These are phyloP conservation scores for Tarenaya hassleriana DNA, from an alignment of 345 rosid genomes.

Conservation along the genomic window DNA sequence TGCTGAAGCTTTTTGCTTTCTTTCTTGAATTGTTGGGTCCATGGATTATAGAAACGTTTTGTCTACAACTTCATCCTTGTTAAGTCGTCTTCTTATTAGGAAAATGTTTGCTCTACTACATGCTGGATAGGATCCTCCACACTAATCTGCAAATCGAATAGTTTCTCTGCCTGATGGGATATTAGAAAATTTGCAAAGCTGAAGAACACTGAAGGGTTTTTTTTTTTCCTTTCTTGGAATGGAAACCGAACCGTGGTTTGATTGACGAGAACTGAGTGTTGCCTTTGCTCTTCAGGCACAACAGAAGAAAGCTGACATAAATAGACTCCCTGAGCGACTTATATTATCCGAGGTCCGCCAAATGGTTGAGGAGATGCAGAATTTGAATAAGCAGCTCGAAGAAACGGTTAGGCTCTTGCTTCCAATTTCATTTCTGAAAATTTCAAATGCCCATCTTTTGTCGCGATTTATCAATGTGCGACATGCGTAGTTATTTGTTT, in stretches of 20 bases:
- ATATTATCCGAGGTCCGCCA: slow-evolving; percentile 71
- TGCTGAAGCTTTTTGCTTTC: too few species aligned
- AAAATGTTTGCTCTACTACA: background rate
- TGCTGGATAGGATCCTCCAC: background rate
- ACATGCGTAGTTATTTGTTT: too few species aligned
- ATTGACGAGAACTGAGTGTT: slow-evolving; percentile 13
- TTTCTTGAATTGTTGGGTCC: too few species aligned
- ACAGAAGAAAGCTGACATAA: slow-evolving; percentile 56
- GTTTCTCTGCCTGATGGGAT: too few species aligned
- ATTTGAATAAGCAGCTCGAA: slow-evolving; percentile 68
- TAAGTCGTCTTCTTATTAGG: background rate
- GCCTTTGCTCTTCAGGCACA: slow-evolving; percentile 46
- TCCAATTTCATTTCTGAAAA: background rate
- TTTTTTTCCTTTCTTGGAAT: too few species aligned
- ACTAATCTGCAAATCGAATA: too few species aligned
- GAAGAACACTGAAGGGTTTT: too few species aligned
- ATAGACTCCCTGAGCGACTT: slow-evolving; percentile 71
- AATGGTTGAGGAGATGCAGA: slow-evolving; percentile 92
- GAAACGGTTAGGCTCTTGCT: slow-evolving; percentile 59
- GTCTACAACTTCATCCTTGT: background rate
- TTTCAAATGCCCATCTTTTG: too few species aligned
- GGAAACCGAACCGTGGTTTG: background rate
- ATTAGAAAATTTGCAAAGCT: too few species aligned
- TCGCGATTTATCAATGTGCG: too few species aligned
- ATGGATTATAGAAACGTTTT: background rate